These are phyloP conservation scores for Thalia dealbata DNA, from an alignment of 176 grass and related monocot species.

Conservation along the genomic window DNA sequence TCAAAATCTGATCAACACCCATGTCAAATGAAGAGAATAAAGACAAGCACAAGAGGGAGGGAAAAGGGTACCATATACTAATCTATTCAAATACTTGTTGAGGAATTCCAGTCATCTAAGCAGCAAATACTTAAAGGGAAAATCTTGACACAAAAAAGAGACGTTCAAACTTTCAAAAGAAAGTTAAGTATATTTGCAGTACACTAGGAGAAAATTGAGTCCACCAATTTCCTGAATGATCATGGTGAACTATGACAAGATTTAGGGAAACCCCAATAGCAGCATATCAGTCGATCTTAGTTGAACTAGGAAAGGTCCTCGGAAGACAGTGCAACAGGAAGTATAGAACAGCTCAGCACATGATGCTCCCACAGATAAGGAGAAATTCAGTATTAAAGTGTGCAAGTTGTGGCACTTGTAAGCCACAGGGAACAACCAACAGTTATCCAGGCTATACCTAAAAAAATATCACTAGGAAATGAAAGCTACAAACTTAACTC, in stretches of 20 bases:
- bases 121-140: not conserved
- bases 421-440: not conserved
- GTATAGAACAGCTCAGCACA: not conserved
- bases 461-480: not conserved
- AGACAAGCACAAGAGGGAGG: too few species aligned
- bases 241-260: not conserved
- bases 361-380: too few species aligned
- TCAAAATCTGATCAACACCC: not conserved
- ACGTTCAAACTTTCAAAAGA: not conserved
- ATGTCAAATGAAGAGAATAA: not conserved
- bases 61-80: not conserved
- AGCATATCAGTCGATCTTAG: too few species aligned
- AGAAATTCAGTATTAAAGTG: not conserved
- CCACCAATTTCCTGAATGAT: not conserved
- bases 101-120: not conserved
- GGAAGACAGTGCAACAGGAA: not conserved
- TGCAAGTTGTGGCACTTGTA: not conserved
- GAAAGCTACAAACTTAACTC: not conserved
- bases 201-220: not conserved
- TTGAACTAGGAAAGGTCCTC: too few species aligned
- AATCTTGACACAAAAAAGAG: not conserved
- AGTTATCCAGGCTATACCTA: not conserved
- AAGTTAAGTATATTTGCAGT: not conserved
- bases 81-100: not conserved
- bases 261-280: too few species aligned